phyloP scores from a whole-genome alignment of 1,284 basidiomycete species.

The Apiotrichum gracile region DNA sequence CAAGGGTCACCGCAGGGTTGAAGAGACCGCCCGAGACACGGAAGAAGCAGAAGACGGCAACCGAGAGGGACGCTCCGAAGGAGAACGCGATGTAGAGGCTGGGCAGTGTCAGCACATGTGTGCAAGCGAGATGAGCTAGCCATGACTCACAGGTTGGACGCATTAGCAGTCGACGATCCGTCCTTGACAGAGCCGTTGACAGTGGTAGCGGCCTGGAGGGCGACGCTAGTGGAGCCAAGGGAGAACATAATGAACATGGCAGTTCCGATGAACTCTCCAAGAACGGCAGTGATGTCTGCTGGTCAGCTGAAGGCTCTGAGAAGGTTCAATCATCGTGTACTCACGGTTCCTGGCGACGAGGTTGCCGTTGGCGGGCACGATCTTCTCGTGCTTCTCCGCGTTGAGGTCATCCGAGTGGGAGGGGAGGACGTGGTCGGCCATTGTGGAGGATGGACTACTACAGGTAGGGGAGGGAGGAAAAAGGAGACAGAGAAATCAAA shows the following conservation, averaged over 20 bases:
- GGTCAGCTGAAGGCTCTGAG: too few species aligned
- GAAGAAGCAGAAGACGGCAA: conserved; percentile 50
- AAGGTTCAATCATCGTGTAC: too few species aligned
- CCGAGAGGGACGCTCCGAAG: conserved; percentile 49
- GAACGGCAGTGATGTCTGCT: conserved; percentile 46
- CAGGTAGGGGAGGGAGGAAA: not conserved
- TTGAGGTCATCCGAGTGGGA: conserved; percentile 3
- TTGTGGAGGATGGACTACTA: not conserved
- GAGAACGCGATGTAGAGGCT: conserved; percentile 49
- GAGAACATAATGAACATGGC: conserved; percentile 48
- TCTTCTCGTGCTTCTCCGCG: not conserved
- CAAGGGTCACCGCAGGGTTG: conserved; percentile 50
- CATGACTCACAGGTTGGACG: conserved; percentile 31
- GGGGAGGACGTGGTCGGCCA: conserved; percentile 10
- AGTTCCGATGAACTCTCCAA: conserved; percentile 51
- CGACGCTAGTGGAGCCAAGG: conserved; percentile 46
- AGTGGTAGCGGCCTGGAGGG: conserved; percentile 36
- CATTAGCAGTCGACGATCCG: conserved; percentile 33
- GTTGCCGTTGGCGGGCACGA: conserved; percentile 1
- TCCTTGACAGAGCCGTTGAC: conserved; percentile 35
- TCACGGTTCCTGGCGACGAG: conserved; percentile 13
- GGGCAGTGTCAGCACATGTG: conserved; percentile 22
- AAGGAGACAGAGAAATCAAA: not conserved
- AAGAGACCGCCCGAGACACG: conserved; percentile 46
- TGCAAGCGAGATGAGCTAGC: conserved; percentile 13